phyloP scores from a whole-genome alignment of 495 filamentous ascomycete species.

The Mytilinidion resinicola region DNA sequence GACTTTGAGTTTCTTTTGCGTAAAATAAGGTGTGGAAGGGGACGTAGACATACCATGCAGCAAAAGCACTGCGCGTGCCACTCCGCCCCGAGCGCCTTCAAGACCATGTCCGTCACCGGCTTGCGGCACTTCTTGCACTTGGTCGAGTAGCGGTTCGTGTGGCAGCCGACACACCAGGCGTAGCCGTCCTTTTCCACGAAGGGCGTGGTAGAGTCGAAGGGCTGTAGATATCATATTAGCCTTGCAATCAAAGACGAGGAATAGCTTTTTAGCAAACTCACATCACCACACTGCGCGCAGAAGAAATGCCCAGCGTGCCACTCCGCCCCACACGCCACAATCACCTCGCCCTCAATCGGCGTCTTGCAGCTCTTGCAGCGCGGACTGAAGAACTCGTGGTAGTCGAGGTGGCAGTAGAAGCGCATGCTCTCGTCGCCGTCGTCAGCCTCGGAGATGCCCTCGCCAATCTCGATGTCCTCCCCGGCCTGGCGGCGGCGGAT shows the following conservation, averaged over 20 bases:
- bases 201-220: slow-evolving; percentile 72
- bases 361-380: slow-evolving; percentile 95
- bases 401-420: slow-evolving; percentile 97
- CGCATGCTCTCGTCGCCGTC: slow-evolving; percentile 63
- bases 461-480: slow-evolving; percentile 46
- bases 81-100: slow-evolving; percentile 80
- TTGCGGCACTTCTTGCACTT: slow-evolving; percentile 81
- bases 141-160: slow-evolving; percentile 80
- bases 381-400: slow-evolving; percentile 89
- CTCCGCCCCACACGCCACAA: slow-evolving; percentile 85
- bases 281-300: slow-evolving; percentile 96
- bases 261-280: too few species aligned
- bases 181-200: slow-evolving; percentile 99
- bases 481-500: slow-evolving; percentile 52
- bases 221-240: slow-evolving; percentile 35
- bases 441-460: slow-evolving; percentile 46
- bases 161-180: slow-evolving; percentile 92
- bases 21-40: neutral
- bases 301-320: slow-evolving; percentile 99
- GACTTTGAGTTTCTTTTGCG: neutral
- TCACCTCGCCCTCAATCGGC: slow-evolving; percentile 93
- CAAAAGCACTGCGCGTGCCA: slow-evolving; percentile 93
- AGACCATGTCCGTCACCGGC: slow-evolving; percentile 79
- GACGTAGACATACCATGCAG: slow-evolving; percentile 50
- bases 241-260: too few species aligned